Evolutionary conservation across 768 basidiomycete species (phyloP).

Genomic region (Naganishia friedmannii): DNA sequence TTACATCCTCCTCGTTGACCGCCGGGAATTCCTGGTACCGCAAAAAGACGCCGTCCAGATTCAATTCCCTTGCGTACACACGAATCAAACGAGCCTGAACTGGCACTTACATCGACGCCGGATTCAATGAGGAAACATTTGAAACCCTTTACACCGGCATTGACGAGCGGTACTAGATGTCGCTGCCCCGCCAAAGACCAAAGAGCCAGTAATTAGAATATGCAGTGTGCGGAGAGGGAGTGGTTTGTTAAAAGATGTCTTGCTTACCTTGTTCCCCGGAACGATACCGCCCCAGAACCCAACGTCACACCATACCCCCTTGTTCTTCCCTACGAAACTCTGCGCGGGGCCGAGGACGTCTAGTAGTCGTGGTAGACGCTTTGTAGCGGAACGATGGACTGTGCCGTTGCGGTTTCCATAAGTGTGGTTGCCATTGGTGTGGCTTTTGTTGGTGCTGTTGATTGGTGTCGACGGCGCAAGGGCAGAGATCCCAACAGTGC

Average conservation of each 20-base stretch:
- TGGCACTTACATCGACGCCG: slow-evolving; percentile 73
- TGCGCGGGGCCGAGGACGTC: slow-evolving; percentile 28
- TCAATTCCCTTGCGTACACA: slow-evolving; percentile 1
- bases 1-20: slow-evolving; percentile 69
- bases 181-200: slow-evolving; percentile 53
- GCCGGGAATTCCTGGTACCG: slow-evolving; percentile 78
- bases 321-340: slow-evolving; percentile 15
- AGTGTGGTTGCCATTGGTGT: too few species aligned
- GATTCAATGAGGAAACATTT: slow-evolving; percentile 96
- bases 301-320: slow-evolving; percentile 65
- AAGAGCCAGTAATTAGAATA: neutral
- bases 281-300: slow-evolving; percentile 95
- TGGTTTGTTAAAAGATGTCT: neutral
- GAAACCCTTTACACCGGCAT: slow-evolving; percentile 85
- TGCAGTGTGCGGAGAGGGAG: neutral
- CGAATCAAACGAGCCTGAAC: neutral
- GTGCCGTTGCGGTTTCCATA: neutral
- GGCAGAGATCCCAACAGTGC: neutral
- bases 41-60: too few species aligned
- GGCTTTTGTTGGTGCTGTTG: neutral
- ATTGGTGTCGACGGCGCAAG: neutral
- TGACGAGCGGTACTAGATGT: slow-evolving; percentile 71
- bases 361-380: neutral
- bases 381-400: neutral
- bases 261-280: slow-evolving; percentile 75